These are phyloP conservation scores for Leishmania gerbilli DNA, from an alignment of 208 protist genomes.

Conservation along the genomic window DNA sequence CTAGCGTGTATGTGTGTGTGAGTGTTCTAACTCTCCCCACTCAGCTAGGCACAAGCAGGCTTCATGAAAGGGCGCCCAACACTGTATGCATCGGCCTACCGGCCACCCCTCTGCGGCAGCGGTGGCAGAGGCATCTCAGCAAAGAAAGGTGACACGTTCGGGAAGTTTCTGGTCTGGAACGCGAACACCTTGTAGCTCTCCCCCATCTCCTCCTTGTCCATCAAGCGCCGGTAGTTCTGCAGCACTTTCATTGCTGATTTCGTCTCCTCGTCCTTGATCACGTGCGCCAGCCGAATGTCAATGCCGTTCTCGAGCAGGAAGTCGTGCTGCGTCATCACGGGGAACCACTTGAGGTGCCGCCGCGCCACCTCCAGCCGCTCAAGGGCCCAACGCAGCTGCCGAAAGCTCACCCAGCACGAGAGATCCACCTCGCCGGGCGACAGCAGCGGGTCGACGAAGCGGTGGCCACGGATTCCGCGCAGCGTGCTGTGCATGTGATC, in stretches of 20 bases:
- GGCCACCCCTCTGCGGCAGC: constrained; percentile 25
- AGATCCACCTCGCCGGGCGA: constrained; percentile 94
- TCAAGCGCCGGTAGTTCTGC: constrained; percentile 84
- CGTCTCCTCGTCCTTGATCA: constrained; percentile 89
- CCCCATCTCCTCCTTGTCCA: constrained; percentile 89
- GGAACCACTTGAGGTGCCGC: constrained; percentile 86
- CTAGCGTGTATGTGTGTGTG: neutral
- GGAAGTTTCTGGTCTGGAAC: constrained; percentile 84
- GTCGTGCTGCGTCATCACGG: constrained; percentile 80
- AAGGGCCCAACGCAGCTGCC: constrained; percentile 80
- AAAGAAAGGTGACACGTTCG: constrained; percentile 87
- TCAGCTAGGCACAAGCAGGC: neutral
- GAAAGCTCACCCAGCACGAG: constrained; percentile 89
- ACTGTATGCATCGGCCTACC: neutral
- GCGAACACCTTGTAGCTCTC: constrained; percentile 92
- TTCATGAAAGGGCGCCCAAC: neutral
- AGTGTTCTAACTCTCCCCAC: neutral
- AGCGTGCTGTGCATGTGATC: constrained; percentile 91
- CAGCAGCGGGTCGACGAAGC: constrained; percentile 88
- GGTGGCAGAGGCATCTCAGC: constrained; percentile 71
- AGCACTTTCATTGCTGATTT: constrained; percentile 88
- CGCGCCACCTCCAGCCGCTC: constrained; percentile 83
- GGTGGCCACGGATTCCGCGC: constrained; percentile 87
- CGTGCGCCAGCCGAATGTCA: constrained; percentile 82
- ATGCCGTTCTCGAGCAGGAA: constrained; percentile 89